Evolutionary conservation across 2,329 filamentous ascomycete genomes (phyloP).

Genomic region (Meredithiella fracta): DNA sequence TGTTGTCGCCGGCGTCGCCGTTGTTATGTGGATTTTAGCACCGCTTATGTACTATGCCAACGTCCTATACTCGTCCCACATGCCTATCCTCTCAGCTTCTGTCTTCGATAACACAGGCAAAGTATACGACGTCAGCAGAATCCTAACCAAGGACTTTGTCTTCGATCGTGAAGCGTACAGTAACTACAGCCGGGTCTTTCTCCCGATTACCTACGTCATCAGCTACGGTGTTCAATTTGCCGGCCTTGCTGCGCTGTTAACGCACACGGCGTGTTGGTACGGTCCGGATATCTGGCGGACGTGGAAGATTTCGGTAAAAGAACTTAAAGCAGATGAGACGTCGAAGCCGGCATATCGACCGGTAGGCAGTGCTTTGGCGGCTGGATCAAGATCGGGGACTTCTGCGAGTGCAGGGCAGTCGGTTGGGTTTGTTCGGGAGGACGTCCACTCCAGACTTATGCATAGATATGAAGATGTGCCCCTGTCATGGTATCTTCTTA

Average conservation of each 20-base stretch:
- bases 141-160: constrained; percentile 59
- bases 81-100: constrained; percentile 69
- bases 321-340: constrained; percentile 34
- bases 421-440: constrained; percentile 36
- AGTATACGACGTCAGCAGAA: constrained; percentile 65
- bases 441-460: constrained; percentile 77
- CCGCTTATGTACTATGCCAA: constrained; percentile 71
- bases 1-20: constrained; percentile 60
- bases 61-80: constrained; percentile 63
- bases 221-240: constrained; percentile 81
- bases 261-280: constrained; percentile 73
- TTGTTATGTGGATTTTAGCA: constrained; percentile 74
- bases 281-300: constrained; percentile 67
- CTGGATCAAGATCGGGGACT: constrained; percentile 1
- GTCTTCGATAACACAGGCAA: constrained; percentile 76
- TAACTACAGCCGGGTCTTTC: constrained; percentile 67
- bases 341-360: constrained; percentile 37
- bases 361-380: constrained; percentile 22
- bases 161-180: constrained; percentile 64
- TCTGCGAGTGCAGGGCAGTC: constrained; percentile 15
- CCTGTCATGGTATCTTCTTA: constrained; percentile 62
- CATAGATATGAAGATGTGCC: constrained; percentile 66
- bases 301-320: constrained; percentile 52
- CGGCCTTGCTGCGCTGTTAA: constrained; percentile 59
- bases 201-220: constrained; percentile 74